phyloP scores from a whole-genome alignment of 805 yeast species.

The Saccharomyces eubayanus region DNA sequence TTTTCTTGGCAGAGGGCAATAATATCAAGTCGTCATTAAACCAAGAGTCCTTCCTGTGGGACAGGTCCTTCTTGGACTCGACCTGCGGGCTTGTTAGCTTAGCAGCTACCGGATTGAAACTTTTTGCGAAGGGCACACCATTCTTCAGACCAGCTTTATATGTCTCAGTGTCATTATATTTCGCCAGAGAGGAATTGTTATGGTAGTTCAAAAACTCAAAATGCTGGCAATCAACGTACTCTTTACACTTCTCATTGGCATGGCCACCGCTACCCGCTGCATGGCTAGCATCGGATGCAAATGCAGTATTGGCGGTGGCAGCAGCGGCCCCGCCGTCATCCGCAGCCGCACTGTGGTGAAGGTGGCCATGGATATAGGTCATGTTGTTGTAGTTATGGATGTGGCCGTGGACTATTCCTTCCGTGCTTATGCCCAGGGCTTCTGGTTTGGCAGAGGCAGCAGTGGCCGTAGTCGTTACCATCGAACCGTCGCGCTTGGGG shows the following conservation, averaged over 20 bases:
- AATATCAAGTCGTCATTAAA: conserved; percentile 12
- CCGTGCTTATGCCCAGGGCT: conserved; percentile 10
- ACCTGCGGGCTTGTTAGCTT: not conserved
- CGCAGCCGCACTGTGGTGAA: conserved; percentile 34
- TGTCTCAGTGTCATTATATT: not conserved
- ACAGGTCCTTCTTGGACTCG: not conserved
- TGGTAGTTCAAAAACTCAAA: conserved; percentile 37
- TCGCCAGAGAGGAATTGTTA: conserved; percentile 6
- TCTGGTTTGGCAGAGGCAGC: not conserved
- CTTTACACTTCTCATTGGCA: conserved; percentile 3
- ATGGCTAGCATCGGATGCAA: not conserved
- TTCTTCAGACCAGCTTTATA: not conserved
- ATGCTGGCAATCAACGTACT: conserved; percentile 33
- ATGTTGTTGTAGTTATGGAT: conserved; percentile 54
- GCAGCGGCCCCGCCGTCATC: not conserved
- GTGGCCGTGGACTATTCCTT: conserved; percentile 61
- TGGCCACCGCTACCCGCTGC: conserved; percentile 2
- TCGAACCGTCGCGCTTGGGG: not conserved
- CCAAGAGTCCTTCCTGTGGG: conserved; percentile 1
- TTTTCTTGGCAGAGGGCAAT: conserved; percentile 9
- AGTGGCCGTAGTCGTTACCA: not conserved
- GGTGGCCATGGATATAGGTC: conserved; percentile 62
- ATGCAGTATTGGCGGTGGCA: not conserved
- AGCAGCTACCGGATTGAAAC: not conserved
- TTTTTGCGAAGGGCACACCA: not conserved